phyloP scores from a whole-genome alignment of 257 asterid species.

The Ophiorrhiza pumila region DNA sequence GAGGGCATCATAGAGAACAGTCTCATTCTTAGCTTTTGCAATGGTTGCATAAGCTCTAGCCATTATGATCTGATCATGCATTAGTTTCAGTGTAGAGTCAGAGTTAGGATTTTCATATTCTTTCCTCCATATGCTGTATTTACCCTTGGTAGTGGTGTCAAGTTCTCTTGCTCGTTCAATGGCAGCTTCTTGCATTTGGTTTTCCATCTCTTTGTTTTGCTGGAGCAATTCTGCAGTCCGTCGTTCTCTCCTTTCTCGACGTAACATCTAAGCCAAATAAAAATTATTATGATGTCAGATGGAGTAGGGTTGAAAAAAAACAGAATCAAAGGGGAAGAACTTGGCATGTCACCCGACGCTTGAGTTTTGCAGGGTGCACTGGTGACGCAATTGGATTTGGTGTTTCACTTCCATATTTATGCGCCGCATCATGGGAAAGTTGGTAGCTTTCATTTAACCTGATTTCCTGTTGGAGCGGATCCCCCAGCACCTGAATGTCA shows the following conservation, averaged over 20 bases:
- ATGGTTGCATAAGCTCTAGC: slow-evolving; percentile 90
- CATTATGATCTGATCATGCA: slow-evolving; percentile 92
- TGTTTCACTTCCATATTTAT: slow-evolving; percentile 30
- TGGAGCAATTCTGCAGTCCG: slow-evolving; percentile 64
- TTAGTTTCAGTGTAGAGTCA: slow-evolving; percentile 81
- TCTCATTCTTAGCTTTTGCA: slow-evolving; percentile 77
- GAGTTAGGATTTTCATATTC: slow-evolving; percentile 82
- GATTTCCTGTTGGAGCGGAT: slow-evolving; percentile 29
- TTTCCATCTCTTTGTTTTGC: slow-evolving; percentile 60
- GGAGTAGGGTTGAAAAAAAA: not conserved
- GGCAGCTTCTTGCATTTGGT: slow-evolving; percentile 79
- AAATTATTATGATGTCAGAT: not conserved
- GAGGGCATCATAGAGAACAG: slow-evolving; percentile 58
- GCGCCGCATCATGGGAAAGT: slow-evolving; percentile 28
- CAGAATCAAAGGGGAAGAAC: slow-evolving; percentile 16
- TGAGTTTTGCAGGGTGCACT: slow-evolving; percentile 70
- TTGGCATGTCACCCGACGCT: slow-evolving; percentile 61
- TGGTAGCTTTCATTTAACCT: slow-evolving; percentile 26
- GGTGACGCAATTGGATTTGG: slow-evolving; percentile 29
- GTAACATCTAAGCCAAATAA: slow-evolving; percentile 45
- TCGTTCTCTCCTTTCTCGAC: slow-evolving; percentile 67
- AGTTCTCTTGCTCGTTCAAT: slow-evolving; percentile 70
- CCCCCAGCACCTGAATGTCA: slow-evolving; percentile 44
- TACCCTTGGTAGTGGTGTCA: slow-evolving; percentile 69
- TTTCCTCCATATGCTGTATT: slow-evolving; percentile 90